Evolutionary conservation across 2,329 filamentous ascomycete genomes (phyloP), one percentile per base, ranked within the genome.

Genomic region (Seiridium cupressi): DNA sequence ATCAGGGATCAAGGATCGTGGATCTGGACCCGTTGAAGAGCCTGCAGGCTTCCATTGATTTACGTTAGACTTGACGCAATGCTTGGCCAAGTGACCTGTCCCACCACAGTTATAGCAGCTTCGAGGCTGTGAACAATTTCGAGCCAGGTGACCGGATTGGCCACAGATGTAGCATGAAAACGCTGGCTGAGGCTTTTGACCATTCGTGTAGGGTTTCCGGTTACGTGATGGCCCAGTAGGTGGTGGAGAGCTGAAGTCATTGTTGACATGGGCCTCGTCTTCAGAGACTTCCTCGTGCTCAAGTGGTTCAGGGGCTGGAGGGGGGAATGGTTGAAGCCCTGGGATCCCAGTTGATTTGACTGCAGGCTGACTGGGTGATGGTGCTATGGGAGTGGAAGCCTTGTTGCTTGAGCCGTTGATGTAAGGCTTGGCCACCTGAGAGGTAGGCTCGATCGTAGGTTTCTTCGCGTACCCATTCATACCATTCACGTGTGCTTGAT

Each of bases 81-180:
- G 34, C 38, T 46, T 58, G 44, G 46, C 32, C 32, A 58, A 13
- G 18, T 49, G 55, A 26, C 55, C 55, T 11, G 34, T 49, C n/a
- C 38, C 46, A 18, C 55, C 55, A 34, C 55, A 58, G 32, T 58
- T 51, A 18, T 49, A 58, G 46, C 55, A 58, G 6, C 13, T n/a
- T 26, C 54, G 42, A 13, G 34, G 42, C 54, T 57, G 40, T 11
- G 40, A 44, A n/a, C 54, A 57, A n/a, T 46, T 46, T n/a, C 40
- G 54, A 18, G 54, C 54, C 8, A 46, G 32, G 35, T 57, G 54
- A 10, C 34, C 53, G 36, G 36, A 18, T 34, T 47, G 26, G 10
- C 44, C 42, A 38, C 54, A 57, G 18, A 57, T 48, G 34, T 57
- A 57, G 35, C 54, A 57, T 11, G 54, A 53, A n/a, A 40, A 53